Conservation (phyloP, 1,284 basidiomycete genomes). For the Erythrobasidium hasegawianum region DNA sequence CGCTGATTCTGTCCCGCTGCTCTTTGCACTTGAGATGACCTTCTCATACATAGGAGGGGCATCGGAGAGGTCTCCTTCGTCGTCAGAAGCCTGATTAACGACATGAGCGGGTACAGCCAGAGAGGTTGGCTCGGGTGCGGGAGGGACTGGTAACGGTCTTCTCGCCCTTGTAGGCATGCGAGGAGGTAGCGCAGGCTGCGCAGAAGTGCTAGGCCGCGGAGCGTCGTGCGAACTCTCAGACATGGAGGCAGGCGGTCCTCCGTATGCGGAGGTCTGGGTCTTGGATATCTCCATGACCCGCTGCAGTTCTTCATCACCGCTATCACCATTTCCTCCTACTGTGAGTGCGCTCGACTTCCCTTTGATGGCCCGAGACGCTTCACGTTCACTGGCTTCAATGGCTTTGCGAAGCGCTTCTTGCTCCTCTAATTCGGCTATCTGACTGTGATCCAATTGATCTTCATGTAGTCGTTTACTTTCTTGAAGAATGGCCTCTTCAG, state of each 20-base stretch:
- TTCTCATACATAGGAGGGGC: background rate
- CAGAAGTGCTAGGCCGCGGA: background rate
- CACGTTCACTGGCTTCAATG: slow-evolving; percentile 12
- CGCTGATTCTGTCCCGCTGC: no score
- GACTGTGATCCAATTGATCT: slow-evolving; percentile 12
- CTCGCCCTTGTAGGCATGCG: background rate
- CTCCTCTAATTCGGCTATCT: slow-evolving; percentile 22
- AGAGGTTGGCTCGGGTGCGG: background rate
- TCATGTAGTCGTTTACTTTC: slow-evolving; percentile 14
- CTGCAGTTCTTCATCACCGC: slow-evolving; percentile 20
- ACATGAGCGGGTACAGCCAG: background rate
- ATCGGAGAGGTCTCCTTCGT: background rate
- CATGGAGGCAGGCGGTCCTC: background rate
- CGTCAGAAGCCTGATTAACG: background rate
- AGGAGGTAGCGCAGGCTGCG: background rate
- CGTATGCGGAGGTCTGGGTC: background rate
- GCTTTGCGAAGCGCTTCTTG: slow-evolving; percentile 24
- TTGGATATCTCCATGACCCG: slow-evolving; percentile 19
- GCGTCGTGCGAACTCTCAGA: background rate
- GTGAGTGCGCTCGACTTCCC: background rate
- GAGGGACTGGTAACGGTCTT: background rate
- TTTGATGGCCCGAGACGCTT: slow-evolving; percentile 1
- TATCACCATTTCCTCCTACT: background rate
- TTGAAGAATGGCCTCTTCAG: slow-evolving; percentile 8
- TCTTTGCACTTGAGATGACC: background rate